Evolutionary conservation across 1,284 basidiomycete species (phyloP), one percentile per base, ranked within the genome.

Genomic region (Salmacisia buchloeana): DNA sequence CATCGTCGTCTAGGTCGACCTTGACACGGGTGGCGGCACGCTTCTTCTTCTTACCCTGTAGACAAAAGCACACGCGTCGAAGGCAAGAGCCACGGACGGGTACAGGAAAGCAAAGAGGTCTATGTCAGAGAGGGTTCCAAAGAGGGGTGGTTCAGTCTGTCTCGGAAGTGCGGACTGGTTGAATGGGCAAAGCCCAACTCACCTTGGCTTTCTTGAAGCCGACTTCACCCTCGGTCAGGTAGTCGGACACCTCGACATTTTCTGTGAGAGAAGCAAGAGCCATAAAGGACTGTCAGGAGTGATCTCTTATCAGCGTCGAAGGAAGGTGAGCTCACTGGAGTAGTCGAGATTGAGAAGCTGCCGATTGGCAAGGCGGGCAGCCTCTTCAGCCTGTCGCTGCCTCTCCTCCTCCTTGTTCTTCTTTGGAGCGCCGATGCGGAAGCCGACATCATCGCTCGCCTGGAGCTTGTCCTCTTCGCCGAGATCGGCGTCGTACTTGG

Each of bases 181-280:
- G 29, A 6, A n/a, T 31, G 49, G 45, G 23, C 46, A 61, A 10
- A 58, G 15, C n/a, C 36, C 15, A 29, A 39, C 81, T 62, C 65
- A 88, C 90, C 85, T 94, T 97, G 3, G 87, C 86, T 81, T 94
- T 96, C 81, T 94, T 96, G 83, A 97, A 97, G 1, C 91, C 92
- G 21, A 88, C 82, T 66, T 97, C 92, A 2, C 92, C 92, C 78
- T 93, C 91, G 78, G 91, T 86, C 13, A 93, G 80, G 74, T 98
- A 97, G 80, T 97, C 94, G 13, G 86, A 85, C 1, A 86, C 86
- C 68, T 92, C 89, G 58, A 92, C 78, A 70, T 93, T 93, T 83
- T 97, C 91, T 94, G 74, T n/a, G 58, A 29, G 0, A 27, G 23
- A 1, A 35, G 21, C n/a, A 13, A 61, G 15, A 38, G 33, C 23